These are phyloP conservation scores for Alternaria novae-zelandiae DNA, from an alignment of 2,329 filamentous ascomycete genomes.

Conservation along the genomic window DNA sequence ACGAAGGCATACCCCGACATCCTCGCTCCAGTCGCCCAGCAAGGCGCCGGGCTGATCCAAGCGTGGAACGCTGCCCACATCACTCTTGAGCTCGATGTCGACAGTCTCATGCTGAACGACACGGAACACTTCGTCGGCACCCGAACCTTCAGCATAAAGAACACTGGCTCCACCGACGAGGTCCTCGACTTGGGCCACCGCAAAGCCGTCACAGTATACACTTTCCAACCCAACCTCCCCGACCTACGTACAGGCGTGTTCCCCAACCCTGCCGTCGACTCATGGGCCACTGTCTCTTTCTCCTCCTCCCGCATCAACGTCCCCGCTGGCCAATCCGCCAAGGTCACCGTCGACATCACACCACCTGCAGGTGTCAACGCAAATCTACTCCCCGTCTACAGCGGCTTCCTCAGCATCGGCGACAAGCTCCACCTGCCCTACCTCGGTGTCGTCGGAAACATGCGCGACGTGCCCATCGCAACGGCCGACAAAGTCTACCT, in stretches of 20 bases:
- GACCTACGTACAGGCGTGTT: constrained; percentile 3
- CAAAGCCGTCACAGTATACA: constrained; percentile 26
- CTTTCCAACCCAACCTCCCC: constrained; percentile 7
- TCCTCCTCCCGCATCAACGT: constrained; percentile 24
- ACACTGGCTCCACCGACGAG: constrained; percentile 6
- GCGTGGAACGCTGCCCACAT: constrained; percentile 24
- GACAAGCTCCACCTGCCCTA: constrained; percentile 23
- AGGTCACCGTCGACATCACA: not conserved
- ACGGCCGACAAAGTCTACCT: constrained; percentile 9
- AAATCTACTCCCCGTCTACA: constrained; percentile 28
- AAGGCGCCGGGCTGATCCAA: constrained; percentile 29
- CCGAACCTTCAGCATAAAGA: constrained; percentile 29
- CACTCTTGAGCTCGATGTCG: constrained; percentile 15
- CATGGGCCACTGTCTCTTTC: constrained; percentile 18
- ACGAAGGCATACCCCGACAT: constrained; percentile 4
- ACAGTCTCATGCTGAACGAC: constrained; percentile 27
- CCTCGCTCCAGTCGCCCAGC: constrained; percentile 29
- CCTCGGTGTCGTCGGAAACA: constrained; percentile 25
- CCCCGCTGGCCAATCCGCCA: constrained; percentile 9
- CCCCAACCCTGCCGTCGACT: constrained; percentile 10
- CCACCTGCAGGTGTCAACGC: constrained; percentile 7
- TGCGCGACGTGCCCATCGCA: constrained; percentile 16
- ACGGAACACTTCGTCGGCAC: constrained; percentile 31
- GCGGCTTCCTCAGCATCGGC: constrained; percentile 24
- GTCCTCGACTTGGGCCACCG: constrained; percentile 8